Evolutionary conservation across 2,329 filamentous ascomycete species (phyloP).

Genomic region (Neonectria sp.): DNA sequence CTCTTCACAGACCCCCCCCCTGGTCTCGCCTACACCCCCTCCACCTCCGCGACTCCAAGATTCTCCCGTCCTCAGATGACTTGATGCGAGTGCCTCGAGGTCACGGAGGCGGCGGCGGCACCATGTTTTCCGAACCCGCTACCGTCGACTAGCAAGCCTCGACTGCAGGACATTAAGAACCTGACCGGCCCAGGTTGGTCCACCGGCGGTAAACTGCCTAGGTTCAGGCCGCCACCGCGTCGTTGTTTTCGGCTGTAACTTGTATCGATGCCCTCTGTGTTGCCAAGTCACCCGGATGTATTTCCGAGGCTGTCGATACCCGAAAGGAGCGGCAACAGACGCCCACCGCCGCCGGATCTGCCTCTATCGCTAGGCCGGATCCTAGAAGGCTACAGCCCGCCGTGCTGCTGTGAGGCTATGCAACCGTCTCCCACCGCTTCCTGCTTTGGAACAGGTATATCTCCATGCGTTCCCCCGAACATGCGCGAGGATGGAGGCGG

Average conservation of each 20-base stretch:
- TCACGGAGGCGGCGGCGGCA: conserved; percentile 25
- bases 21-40: conserved; percentile 4
- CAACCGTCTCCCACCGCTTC: conserved; percentile 5
- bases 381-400: not conserved
- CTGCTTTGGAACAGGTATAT: not conserved
- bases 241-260: not conserved
- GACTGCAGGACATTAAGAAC: conserved; percentile 24
- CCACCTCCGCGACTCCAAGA: conserved; percentile 1
- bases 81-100: conserved; percentile 3
- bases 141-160: conserved; percentile 3
- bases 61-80: conserved; percentile 9
- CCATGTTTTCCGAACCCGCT: conserved; percentile 14
- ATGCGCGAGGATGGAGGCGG: not conserved
- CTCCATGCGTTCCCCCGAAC: conserved; percentile 11
- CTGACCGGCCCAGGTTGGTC: conserved; percentile 18
- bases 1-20: conserved; percentile 10
- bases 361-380: not conserved
- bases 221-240: not conserved
- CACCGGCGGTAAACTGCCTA: not conserved
- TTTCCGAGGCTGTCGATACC: conserved; percentile 1
- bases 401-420: not conserved
- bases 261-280: not conserved
- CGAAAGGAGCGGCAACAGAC: conserved; percentile 10
- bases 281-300: conserved; percentile 14
- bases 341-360: conserved; percentile 14